Base-by-base conservation (phyloP, 192 early-diverging fungal species). In the Mortierella antarctica region DNA sequence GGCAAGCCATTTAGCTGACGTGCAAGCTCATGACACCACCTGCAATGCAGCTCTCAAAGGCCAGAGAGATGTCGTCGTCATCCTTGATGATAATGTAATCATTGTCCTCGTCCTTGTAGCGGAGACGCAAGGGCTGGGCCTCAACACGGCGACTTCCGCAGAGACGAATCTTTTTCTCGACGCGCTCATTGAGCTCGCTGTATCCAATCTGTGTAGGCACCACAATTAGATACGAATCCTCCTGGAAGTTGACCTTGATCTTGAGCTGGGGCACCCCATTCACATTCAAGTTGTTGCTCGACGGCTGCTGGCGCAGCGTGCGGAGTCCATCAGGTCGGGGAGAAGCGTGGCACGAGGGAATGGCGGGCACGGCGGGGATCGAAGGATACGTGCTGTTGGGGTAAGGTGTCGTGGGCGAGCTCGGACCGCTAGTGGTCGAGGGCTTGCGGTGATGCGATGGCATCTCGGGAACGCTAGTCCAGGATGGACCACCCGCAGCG, bases 71-170 rank as follows among this genome's bases (percentile, higher is more conserved):
- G 76, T 99, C 97, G 57, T 96, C 95, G 78, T 97, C 92, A n/a
- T 90, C 92, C 67, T 92, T 91, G 54, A 99, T 91, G 44, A 89
- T 91, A n/a, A 97, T 91, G 74, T 92, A 89, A 71, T 98, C 96
- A 50, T 95, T 94, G 72, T 97, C 97, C 82, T 98, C 96, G 74
- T 99, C 97, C 71, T 92, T 90, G 78, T 98, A 98, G 71, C 90
- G 89, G 69, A 99, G 91, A 62, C 90, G 88, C 67, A 92, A 52
- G 88, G 83, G 63, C 74, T 86, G 58, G 81, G 86, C 40, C 70
- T 84, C 83, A 45, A 85, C 75, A 40, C 87, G 87, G n/a, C 86
- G 87, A 31, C 88, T 90, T 42, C 88, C 91, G 59, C 94, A 93
- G 13, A 96, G 83, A 55, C 92, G 86, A 67, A 98, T 93, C 81